Evolutionary conservation across 805 yeast species (phyloP).

Genomic region (Wickerhamiella slavikovae): DNA sequence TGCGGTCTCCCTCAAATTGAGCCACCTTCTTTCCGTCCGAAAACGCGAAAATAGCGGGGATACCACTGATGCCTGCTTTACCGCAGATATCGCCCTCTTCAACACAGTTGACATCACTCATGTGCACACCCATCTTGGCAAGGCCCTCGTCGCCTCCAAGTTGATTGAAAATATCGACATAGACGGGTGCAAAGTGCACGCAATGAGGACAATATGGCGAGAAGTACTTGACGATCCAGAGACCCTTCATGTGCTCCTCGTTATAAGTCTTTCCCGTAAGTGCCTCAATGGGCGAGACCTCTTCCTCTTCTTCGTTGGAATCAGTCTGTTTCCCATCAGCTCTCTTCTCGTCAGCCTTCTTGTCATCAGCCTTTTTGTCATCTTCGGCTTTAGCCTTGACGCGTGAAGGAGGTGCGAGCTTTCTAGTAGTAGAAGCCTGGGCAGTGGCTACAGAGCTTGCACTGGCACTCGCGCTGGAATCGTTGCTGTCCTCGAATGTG

Average conservation of each 20-base stretch:
- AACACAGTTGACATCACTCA: constrained; percentile 58
- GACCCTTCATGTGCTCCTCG: constrained; percentile 20
- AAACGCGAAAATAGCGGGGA: constrained; percentile 55
- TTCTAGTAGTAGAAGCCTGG: too few relatives aligned
- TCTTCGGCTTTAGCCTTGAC: not conserved
- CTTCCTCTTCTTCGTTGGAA: not conserved
- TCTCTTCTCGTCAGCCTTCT: not conserved
- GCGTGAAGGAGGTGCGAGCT: too few relatives aligned
- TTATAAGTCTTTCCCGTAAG: constrained; percentile 7
- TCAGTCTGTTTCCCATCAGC: not conserved
- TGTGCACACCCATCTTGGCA: constrained; percentile 25
- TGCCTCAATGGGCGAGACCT: not conserved
- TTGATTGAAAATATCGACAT: constrained; percentile 45
- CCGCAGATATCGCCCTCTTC: constrained; percentile 72
- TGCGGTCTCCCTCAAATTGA: constrained; percentile 7
- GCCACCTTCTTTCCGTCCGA: constrained; percentile 15
- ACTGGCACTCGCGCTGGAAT: too few relatives aligned
- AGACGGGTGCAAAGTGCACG: constrained; percentile 52
- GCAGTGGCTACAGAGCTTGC: too few relatives aligned
- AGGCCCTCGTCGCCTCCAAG: constrained; percentile 25
- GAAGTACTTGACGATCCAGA: constrained; percentile 68
- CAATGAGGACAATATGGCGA: constrained; percentile 87
- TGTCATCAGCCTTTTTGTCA: not conserved
- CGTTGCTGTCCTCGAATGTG: too few relatives aligned
- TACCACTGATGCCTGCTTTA: constrained; percentile 38